Evolutionary conservation across 75 land plant genomes (phyloP).

Genomic region (Pinus taeda): DNA sequence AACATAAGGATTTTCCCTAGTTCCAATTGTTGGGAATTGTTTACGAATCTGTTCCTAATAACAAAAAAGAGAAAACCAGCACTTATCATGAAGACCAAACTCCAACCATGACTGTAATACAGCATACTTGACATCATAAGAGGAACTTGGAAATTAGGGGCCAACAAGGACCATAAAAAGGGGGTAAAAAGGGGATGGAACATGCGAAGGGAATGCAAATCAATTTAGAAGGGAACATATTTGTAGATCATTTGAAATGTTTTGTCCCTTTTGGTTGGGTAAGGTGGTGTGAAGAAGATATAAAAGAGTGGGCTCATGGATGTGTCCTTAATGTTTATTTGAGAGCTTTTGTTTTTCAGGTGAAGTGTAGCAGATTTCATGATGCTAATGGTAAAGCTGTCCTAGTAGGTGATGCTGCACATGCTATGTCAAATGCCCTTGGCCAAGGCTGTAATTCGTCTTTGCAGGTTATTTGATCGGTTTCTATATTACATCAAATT

Average conservation of each 20-base stretch:
- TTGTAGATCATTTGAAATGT: background rate
- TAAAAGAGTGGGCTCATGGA: background rate
- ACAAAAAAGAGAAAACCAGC: background rate
- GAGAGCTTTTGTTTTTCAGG: conserved; percentile 14
- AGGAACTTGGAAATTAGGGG: background rate
- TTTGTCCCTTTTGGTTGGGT: background rate
- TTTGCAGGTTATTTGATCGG: conserved; percentile 18
- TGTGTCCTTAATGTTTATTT: background rate
- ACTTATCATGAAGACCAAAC: background rate
- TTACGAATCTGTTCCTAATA: background rate
- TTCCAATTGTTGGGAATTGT: background rate
- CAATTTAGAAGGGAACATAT: background rate
- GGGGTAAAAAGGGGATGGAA: background rate
- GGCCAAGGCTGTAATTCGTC: conserved; percentile 49
- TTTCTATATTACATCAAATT: background rate
- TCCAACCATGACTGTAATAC: background rate
- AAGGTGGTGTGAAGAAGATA: background rate
- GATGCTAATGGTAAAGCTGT: conserved; percentile 31
- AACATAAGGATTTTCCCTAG: background rate
- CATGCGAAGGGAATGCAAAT: background rate
- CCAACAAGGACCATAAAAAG: background rate
- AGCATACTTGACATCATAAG: background rate
- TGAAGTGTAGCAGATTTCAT: conserved; percentile 34
- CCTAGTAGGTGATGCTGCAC: conserved; percentile 38
- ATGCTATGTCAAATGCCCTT: conserved; percentile 45